Conservation (phyloP, 2,329 filamentous ascomycete genomes). For the Cercospora janseana region DNA sequence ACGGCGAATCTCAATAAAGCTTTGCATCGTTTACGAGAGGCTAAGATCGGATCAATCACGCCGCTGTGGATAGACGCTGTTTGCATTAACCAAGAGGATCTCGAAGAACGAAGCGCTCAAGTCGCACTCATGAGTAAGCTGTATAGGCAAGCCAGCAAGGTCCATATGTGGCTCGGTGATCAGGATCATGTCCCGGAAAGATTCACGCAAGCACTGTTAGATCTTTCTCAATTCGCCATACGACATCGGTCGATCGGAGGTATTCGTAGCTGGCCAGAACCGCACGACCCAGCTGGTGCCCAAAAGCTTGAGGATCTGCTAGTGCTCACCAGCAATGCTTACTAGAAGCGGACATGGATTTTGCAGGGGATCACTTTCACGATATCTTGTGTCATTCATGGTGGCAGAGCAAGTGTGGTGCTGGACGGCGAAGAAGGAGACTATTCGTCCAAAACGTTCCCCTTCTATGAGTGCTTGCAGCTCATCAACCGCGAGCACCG, state of each 20-base stretch:
- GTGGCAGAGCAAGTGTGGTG: neutral
- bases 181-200: neutral
- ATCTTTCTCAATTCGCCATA: too few species aligned
- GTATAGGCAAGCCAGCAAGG: neutral
- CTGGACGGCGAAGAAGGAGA: neutral
- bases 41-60: too few species aligned
- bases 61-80: slow-evolving; percentile 10
- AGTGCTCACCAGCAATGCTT: neutral
- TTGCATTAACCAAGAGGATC: slow-evolving; percentile 11
- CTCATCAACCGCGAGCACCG: too few species aligned
- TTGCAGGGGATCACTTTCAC: slow-evolving; percentile 9
- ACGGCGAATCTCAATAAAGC: neutral
- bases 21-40: neutral
- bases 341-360: slow-evolving; percentile 7
- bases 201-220: neutral
- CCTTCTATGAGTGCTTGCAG: neutral
- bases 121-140: slow-evolving; percentile 7
- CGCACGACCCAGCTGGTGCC: neutral
- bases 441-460: neutral
- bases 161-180: slow-evolving; percentile 10
- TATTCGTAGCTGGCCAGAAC: neutral
- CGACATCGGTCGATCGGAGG: too few species aligned
- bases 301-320: neutral
- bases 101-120: slow-evolving; percentile 4
- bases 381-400: neutral